phyloP scores from a whole-genome alignment of 2,329 filamentous ascomycete genomes.

The Exophiala phaeomuriformis region DNA sequence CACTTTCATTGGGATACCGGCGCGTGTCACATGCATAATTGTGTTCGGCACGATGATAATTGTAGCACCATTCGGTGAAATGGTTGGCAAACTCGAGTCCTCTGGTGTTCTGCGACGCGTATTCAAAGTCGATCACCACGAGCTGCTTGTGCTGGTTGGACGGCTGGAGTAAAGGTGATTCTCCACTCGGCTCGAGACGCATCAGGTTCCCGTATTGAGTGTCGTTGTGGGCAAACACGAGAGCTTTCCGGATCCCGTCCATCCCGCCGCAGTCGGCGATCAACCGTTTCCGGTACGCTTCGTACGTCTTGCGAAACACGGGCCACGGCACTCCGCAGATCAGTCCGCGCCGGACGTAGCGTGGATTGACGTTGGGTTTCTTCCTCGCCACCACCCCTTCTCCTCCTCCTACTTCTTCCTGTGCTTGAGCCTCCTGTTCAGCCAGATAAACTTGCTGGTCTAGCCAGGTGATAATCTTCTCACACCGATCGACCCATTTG shows the following conservation, averaged over 20 bases:
- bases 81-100: conserved; percentile 95
- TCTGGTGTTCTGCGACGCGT: conserved; percentile 78
- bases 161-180: conserved; percentile 79
- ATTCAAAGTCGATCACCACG: conserved; percentile 97
- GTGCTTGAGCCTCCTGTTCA: conserved; percentile 37
- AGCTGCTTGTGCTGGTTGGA: conserved; percentile 94
- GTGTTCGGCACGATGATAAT: conserved; percentile 68
- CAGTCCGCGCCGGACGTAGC: conserved; percentile 49
- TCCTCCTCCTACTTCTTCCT: conserved; percentile 20
- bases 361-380: conserved; percentile 7
- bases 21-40: conserved; percentile 62
- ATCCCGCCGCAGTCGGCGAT: conserved; percentile 61
- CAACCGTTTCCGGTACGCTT: conserved; percentile 71
- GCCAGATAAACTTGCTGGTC: conserved; percentile 52
- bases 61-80: conserved; percentile 96
- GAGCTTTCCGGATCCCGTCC: conserved; percentile 59
- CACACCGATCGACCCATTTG: conserved; percentile 66
- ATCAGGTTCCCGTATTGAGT: conserved; percentile 98
- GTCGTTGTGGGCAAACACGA: conserved; percentile 97
- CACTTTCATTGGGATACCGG: conserved; percentile 64
- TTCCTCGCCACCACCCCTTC: background rate
- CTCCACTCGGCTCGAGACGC: conserved; percentile 59
- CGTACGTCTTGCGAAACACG: conserved; percentile 64
- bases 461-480: conserved; percentile 46
- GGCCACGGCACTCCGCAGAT: conserved; percentile 81